Percentiles rank a stretch among this genome's conserved stretches.
phyloP scores from a whole-genome alignment of 1,284 basidiomycete genomes.

The Cutaneotrichosporon sp. region DNA sequence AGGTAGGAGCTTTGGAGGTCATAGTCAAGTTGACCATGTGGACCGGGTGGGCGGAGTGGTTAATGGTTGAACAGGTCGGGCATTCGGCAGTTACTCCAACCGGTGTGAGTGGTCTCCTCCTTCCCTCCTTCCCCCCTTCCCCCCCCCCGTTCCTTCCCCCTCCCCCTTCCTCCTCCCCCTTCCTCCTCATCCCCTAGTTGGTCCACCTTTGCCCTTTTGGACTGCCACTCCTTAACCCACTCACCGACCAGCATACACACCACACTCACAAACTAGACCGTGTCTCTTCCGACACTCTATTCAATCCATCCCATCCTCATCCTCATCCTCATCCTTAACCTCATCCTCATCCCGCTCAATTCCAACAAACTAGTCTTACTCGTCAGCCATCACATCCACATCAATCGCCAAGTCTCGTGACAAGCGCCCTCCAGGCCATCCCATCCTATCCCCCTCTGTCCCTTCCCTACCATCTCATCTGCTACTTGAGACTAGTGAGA shows the following conservation, averaged over 20 bases:
- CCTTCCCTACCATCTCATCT: background rate
- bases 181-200: background rate
- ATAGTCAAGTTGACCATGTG: no score
- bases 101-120: background rate
- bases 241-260: background rate
- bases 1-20: no score
- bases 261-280: background rate
- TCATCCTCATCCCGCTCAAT: background rate
- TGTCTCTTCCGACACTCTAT: background rate
- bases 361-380: background rate
- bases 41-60: background rate
- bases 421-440: background rate
- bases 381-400: background rate
- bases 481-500: background rate
- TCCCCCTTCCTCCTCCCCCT: background rate
- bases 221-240: background rate
- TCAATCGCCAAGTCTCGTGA: background rate
- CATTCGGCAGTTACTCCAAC: slow-evolving; percentile 1
- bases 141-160: no score
- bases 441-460: background rate
- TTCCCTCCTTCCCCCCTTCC: no score
- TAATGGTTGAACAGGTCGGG: background rate
- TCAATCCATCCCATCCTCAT: background rate
- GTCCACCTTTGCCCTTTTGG: background rate
- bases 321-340: no score